Base-by-base conservation (phyloP, 257 asterid genomes). In the Solanum ossicruentum region DNA sequence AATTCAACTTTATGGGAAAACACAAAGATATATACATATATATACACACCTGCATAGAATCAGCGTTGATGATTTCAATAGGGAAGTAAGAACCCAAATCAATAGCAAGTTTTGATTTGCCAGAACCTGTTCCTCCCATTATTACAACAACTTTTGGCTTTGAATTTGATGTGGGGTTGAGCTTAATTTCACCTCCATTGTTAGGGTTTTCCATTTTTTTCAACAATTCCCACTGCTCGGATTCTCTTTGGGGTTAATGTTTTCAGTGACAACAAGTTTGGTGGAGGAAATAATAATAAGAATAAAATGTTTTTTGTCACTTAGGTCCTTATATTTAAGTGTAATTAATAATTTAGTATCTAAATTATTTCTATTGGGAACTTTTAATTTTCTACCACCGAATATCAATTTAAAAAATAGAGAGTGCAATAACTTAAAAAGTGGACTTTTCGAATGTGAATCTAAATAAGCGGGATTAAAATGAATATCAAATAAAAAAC, bases 61-160 rank as follows among this genome's bases (percentile, higher is more conserved):
- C 99, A n/a, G 98, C 97, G 86, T 92, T 97, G 84, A 97, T 94
- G 73, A 95, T 89, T 92, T 97, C 98, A 57, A 95, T 45, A 9
- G 97, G 94, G 86, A 97, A 93, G 90, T 92, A 91, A 9, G 97
- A 88, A 52, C 96, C 96, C 21, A 97, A 92, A 89, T 97, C 97
- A 60, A 95, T 89, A 61, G 97, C 97, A 84, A 96, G 90, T 83
- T 93, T 96, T 84, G 99, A 96, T 86, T 95, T 95, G 63, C 98
- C 98, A 16, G 98, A 41, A 63, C 98, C 98, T 7, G 97, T 90
- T 75, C 98, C 93, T 13, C 97, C 98, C 95, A 93, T 89, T 23
- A 94, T 94, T 88, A 94, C 96, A 77, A 94, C 92, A 32, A 97
- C 88, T 84, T 95, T 92, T 32, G 91, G 92, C 82, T 91, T 95